These are phyloP conservation scores for Aspergillus sp. DNA, from an alignment of 2,329 filamentous ascomycete genomes.

Conservation along the genomic window DNA sequence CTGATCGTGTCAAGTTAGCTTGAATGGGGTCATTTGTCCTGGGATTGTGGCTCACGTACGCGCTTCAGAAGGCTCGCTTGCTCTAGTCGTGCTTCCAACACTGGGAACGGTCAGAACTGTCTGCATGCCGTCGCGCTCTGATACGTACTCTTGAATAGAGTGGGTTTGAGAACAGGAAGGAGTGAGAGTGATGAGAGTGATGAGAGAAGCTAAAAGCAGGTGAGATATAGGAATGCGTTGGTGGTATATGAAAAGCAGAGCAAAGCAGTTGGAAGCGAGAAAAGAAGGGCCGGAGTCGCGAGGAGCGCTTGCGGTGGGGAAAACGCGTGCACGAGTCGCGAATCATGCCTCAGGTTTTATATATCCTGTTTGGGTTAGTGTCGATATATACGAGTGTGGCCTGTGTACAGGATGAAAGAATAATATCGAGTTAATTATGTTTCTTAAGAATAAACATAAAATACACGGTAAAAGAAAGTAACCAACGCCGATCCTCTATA, in stretches of 20 bases:
- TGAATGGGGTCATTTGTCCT: background rate
- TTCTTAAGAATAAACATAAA: slow-evolving; percentile 2
- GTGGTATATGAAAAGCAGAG: slow-evolving; percentile 4
- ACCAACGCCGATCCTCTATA: slow-evolving; percentile 24
- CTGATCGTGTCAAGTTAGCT: slow-evolving; percentile 36
- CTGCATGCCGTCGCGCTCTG: slow-evolving; percentile 2
- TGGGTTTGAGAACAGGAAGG: slow-evolving; percentile 10
- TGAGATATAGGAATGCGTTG: background rate
- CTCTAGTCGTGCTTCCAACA: slow-evolving; percentile 97
- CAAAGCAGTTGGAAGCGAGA: slow-evolving; percentile 3
- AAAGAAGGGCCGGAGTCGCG: slow-evolving; percentile 9
- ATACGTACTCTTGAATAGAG: slow-evolving; percentile 22
- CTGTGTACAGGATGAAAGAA: background rate
- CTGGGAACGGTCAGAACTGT: slow-evolving; percentile 26
- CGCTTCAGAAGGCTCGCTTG: slow-evolving; percentile 93
- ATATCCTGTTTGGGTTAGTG: slow-evolving; percentile 19
- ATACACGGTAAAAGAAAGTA: slow-evolving; percentile 5
- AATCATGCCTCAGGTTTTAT: slow-evolving; percentile 21
- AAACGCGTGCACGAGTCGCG: slow-evolving; percentile 15
- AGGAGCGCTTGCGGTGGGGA: no score
- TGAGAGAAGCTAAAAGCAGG: background rate
- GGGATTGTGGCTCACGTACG: slow-evolving; percentile 42
- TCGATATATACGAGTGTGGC: slow-evolving; percentile 9
- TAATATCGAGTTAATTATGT: slow-evolving; percentile 2
- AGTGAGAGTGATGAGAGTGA: slow-evolving; percentile 10